phyloP scores from a whole-genome alignment of 345 rosid species.

The Carallia brachiata region DNA sequence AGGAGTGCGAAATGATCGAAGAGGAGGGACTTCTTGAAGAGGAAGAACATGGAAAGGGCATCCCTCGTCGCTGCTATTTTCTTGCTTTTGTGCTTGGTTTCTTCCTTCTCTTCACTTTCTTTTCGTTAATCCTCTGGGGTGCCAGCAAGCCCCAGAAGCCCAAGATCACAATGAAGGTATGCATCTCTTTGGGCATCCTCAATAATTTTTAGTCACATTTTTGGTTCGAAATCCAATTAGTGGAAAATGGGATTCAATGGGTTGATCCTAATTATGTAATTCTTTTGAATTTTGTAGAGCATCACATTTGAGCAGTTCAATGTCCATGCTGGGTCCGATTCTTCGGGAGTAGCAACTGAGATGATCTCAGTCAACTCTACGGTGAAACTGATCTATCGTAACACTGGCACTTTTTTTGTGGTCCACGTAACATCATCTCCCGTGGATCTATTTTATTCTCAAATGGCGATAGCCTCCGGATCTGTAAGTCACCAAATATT shows the following conservation, averaged over 20 bases:
- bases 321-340: constrained; percentile 96
- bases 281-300: constrained; percentile 42
- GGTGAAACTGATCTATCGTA: constrained; percentile 63
- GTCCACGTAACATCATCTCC: constrained; percentile 82
- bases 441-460: constrained; percentile 59
- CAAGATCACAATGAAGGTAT: constrained; percentile 70
- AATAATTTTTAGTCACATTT: no score
- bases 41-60: constrained; percentile 54
- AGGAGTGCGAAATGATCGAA: constrained; percentile 74
- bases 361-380: constrained; percentile 87
- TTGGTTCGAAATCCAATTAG: no score
- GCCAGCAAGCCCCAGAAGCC: constrained; percentile 88
- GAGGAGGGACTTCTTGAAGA: constrained; percentile 93
- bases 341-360: constrained; percentile 80
- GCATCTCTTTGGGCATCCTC: no score
- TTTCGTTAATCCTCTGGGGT: constrained; percentile 82
- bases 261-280: background rate
- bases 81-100: constrained; percentile 75
- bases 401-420: constrained; percentile 92
- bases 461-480: constrained; percentile 76
- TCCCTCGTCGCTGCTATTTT: constrained; percentile 82
- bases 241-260: background rate
- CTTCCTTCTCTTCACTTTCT: constrained; percentile 72
- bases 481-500: constrained; percentile 40
- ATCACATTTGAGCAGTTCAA: constrained; percentile 67